These are phyloP conservation scores for Pyracantha coccinea DNA, from an alignment of 331 rosid genomes.

Conservation along the genomic window DNA sequence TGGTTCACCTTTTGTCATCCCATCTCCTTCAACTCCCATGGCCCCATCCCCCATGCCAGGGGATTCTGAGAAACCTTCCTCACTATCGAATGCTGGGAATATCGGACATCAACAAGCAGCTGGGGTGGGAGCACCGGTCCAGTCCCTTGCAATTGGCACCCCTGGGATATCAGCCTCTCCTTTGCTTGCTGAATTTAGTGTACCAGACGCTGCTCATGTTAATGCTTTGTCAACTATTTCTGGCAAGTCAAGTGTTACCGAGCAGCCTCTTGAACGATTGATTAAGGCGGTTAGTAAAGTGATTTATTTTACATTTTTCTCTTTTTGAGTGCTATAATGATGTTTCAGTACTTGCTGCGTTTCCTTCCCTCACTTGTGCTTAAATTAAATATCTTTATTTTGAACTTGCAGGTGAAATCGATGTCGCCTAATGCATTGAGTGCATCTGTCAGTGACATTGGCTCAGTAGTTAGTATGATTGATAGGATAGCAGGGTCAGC, in stretches of 20 bases:
- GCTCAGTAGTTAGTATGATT: constrained; percentile 83
- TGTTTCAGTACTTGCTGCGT: not conserved
- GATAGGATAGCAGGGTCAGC: constrained; percentile 96
- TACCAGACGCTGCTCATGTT: constrained; percentile 67
- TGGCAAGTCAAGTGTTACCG: constrained; percentile 70
- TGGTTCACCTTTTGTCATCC: constrained; percentile 78
- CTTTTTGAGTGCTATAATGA: not conserved
- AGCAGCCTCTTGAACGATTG: constrained; percentile 86
- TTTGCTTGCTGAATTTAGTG: constrained; percentile 78
- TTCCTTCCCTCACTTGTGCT: not conserved
- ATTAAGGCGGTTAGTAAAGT: constrained; percentile 67
- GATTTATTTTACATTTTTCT: constrained; percentile 2
- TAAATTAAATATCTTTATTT: not conserved
- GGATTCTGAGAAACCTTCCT: constrained; percentile 82
- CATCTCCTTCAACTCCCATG: constrained; percentile 90
- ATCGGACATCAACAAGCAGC: constrained; percentile 64
- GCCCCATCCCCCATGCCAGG: constrained; percentile 94
- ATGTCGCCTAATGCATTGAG: constrained; percentile 52
- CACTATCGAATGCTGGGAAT: constrained; percentile 55
- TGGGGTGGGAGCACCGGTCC: constrained; percentile 47
- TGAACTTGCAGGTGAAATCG: constrained; percentile 65
- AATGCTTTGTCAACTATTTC: constrained; percentile 41
- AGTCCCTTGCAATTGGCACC: constrained; percentile 89
- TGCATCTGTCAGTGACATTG: constrained; percentile 73
- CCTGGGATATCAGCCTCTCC: constrained; percentile 99